A percentile compares a stretch with the other conserved stretches of the same genome.
Evolutionary conservation across 2,329 filamentous ascomycete genomes (phyloP).

Genomic region (Pseudofabraea citricarpa): DNA sequence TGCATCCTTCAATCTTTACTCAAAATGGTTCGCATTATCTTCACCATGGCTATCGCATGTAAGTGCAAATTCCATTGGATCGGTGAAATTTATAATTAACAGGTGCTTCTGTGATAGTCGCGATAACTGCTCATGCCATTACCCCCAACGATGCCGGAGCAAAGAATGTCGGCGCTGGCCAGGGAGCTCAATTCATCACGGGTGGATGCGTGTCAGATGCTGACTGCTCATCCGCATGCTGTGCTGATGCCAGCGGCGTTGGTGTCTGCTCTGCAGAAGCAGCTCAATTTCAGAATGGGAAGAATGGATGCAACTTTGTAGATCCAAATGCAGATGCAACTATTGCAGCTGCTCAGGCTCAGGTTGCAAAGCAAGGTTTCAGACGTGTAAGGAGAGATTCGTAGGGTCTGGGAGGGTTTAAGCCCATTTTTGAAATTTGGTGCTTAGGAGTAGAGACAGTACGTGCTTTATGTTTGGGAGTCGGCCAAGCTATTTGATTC

Average conservation of each 20-base stretch:
- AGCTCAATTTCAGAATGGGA: slow-evolving; percentile 31
- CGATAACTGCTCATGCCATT: slow-evolving; percentile 25
- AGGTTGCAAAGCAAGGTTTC: slow-evolving; percentile 31
- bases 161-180: slow-evolving; percentile 29
- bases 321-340: slow-evolving; percentile 27
- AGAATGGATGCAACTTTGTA: slow-evolving; percentile 32
- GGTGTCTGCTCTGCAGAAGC: slow-evolving; percentile 32
- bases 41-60: slow-evolving; percentile 26
- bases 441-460: no score
- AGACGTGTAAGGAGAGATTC: no score
- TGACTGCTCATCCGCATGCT: slow-evolving; percentile 30
- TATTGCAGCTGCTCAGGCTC: slow-evolving; percentile 22
- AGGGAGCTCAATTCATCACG: slow-evolving; percentile 32
- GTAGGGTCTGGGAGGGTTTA: no score
- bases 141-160: slow-evolving; percentile 31
- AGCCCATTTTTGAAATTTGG: no score
- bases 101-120: slow-evolving; percentile 22
- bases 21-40: slow-evolving; percentile 31
- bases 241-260: slow-evolving; percentile 24
- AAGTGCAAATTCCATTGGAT: slow-evolving; percentile 10
- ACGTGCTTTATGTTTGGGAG: no score
- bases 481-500: no score
- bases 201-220: slow-evolving; percentile 31
- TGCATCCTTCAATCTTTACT: background rate
- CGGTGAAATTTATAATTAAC: slow-evolving; percentile 9